Evolutionary conservation across 768 basidiomycete genomes (phyloP), one percentile per base, ranked within the genome.

Genomic region (Paxillus ammoniavirescens): DNA sequence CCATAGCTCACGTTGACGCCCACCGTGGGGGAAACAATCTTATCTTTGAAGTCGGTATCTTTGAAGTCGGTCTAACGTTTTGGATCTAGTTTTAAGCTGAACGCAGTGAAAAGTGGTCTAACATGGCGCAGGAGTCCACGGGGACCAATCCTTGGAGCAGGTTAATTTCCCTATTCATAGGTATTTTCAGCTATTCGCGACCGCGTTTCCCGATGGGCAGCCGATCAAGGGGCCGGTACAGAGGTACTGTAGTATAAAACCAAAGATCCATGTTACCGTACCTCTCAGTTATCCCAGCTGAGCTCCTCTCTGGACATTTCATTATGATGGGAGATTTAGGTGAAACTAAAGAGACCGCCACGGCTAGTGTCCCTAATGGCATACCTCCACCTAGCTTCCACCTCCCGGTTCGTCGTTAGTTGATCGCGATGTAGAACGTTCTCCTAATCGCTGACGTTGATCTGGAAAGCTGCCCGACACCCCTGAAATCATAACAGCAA

Each of bases 401-500:
- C 43, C 64, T 81, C 8, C 79, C 75, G 38, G 78, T 80, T 58
- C 45, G 77, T 38, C 5, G 2, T 36, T 26, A 10, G 0, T 6
- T 26, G 3, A 26, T 26, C 26, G 13, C 18, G 28, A 6, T 3
- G 6, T 17, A 2, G 10, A 43, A 9, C 8, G 18, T 38, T 12
- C 26, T 28, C 33, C 4, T 23, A 12, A 28, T 10, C 17, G 17
- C 55, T 54, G 14, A 59, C 47, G 12, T 30, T 35, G 38, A 52
- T 53, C 53, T 18, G 44, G 31, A 18, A 42, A 82, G 81, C 69
- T 74, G 35, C 80, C 81, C 35, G 75, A 80, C 47, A 72, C 58
- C 26, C 71, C 79, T 2, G 82, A 82, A 17, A 71, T 69, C 55
- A 74, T 83, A 52, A 83, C 82, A 0, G 67, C 67, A 30, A 83